Evolutionary conservation across 306 rosid species (phyloP), one percentile per base, ranked within the genome.

Genomic region (Pyrus communis): DNA sequence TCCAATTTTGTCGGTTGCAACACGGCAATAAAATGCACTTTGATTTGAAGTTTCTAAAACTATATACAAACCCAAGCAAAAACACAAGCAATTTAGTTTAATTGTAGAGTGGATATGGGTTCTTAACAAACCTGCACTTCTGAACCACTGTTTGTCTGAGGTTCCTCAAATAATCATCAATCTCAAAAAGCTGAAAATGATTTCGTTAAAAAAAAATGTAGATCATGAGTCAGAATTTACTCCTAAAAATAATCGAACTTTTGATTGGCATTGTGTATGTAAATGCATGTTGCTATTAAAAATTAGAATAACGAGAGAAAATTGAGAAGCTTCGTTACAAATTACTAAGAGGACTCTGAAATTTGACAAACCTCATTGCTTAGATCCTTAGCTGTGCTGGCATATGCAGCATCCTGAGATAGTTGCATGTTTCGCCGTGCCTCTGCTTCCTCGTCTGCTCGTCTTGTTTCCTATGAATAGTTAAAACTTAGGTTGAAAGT

Each of bases 341-440:
- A 21, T 2, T 13, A 19, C 43, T 27, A 80, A 70, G 22, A 73
- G 62, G 69, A 30, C 72, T 61, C 60, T 27, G 57, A 73, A 64
- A 72, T 76, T 62, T 79, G 35, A 46, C 79, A 67, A 71, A 94
- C 98, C 96, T 92, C 96, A 5, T 86, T 87, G 79, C 91, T 89
- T 46, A 88, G 65, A 78, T 94, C 92, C 74, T 80, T 86, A n/a
- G 90, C 86, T 87, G 87, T 86, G 84, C 76, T 87, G 74, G 89
- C 95, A 82, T 89, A 88, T 78, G 91, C 93, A 83, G 83, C 89
- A 80, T 94, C 98, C 78, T 86, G 97, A 68, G 90, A 89, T 65
- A 81, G 87, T 75, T 90, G 89, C 88, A 90, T 85, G 46, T 88
- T 85, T 62, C 83, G 71, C 61, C 70, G 91, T 33, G 96, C 96